phyloP scores from a whole-genome alignment of 106 monocot genomes.

The Dendrobium huoshanense region DNA sequence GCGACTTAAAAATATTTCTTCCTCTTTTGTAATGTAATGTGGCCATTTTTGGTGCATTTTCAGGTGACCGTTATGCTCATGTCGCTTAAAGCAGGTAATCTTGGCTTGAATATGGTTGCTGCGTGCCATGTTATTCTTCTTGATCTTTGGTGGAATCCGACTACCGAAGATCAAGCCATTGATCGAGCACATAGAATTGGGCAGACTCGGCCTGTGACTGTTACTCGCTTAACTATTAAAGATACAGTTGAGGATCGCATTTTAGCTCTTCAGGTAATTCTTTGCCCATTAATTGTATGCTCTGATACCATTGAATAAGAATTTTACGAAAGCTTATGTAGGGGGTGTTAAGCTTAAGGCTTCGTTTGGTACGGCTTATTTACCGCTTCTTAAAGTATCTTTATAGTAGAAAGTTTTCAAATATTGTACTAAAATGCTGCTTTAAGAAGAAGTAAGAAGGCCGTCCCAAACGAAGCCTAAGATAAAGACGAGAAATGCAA shows the following conservation, averaged over 20 bases:
- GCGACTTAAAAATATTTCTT: neutral
- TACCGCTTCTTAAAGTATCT: too few species aligned
- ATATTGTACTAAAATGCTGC: too few species aligned
- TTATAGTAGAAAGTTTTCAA: too few species aligned
- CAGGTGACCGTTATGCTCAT: constrained; percentile 95
- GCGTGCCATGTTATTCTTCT: constrained; percentile 94
- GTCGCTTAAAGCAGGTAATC: constrained; percentile 98
- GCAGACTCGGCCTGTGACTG: constrained; percentile 83
- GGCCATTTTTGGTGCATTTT: neutral
- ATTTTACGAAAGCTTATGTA: constrained; percentile 1
- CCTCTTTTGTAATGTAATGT: neutral
- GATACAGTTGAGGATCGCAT: constrained; percentile 96
- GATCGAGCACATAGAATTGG: constrained; percentile 95
- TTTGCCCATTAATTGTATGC: neutral
- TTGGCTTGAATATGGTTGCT: constrained; percentile 93
- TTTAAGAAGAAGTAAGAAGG: too few species aligned
- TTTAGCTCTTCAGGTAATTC: constrained; percentile 84
- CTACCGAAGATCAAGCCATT: constrained; percentile 96
- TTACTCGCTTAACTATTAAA: constrained; percentile 71
- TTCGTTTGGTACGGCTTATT: too few species aligned
- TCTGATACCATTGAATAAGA: neutral
- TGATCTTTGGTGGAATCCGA: constrained; percentile 99
- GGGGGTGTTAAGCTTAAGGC: neutral
- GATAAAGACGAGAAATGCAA: too few species aligned
- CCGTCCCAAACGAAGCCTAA: too few species aligned